Base-by-base conservation (phyloP, 2,329 filamentous ascomycete genomes). In the Plectosphaerella plurivora region DNA sequence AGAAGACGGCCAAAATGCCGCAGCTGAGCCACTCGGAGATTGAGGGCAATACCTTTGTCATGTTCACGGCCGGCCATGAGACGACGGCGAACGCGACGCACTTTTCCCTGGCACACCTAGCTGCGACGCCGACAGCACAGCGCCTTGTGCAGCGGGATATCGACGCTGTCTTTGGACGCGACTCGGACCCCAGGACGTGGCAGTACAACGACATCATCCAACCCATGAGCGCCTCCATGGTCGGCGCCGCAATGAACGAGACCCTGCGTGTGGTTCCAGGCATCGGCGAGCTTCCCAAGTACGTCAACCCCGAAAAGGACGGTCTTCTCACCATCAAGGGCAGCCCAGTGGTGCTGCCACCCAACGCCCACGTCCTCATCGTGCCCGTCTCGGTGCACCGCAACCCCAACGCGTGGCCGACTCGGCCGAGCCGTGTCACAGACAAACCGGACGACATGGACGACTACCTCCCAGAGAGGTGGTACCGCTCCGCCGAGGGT, bases 171-270 rank as follows among this genome's bases (percentile, higher is more conserved):
- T 73, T 92, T 25, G 80, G 81, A 20, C 47, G 52, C 39, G 73
- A 77, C 36, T 68, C 73, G 15, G 78, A 86, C 20, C 77, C 83
- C 5, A 67, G 69, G 1, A 75, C 79, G 8, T 93, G 89, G 89
- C 77, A 83, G 60, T 93, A 90, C 64, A 88, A 92, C 45, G 68
- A 73, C 11, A 74, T 82, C 59, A 76, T 92, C 56, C 83, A 82
- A 44, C 73, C 78, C 9, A 76, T 94, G 54, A 81, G 89, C 59
- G 81, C 78, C 11, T 83, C 84, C 54, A 86, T 89, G 76, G 71
- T 86, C 10, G 89, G 86, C 16, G 89, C 89, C 4, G 81, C 87
- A 60, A 80, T 93, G 77, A 89, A 91, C 63, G 89, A 94, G 72
- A 84, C 86, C 37, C 75, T 94, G 50, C 83, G 90, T 11, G 62